A percentile compares a stretch with the other conserved stretches of the same genome.
Evolutionary conservation across 352 stramenopile species (phyloP).

Genomic region (Globisporangium lucens): DNA sequence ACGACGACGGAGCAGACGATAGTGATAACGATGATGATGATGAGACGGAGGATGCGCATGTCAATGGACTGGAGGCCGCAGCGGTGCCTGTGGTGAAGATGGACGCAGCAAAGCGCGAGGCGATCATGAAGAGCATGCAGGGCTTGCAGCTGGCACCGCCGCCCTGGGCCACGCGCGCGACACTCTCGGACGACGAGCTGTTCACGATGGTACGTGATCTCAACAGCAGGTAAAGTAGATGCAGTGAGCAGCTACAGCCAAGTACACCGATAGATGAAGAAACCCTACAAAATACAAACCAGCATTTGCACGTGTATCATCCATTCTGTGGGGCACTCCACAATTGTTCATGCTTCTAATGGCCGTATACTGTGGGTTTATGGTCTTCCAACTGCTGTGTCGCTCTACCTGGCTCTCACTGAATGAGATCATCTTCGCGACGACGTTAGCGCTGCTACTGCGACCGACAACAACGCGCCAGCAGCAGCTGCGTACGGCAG

Average conservation of each 20-base stretch:
- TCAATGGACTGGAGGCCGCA: neutral
- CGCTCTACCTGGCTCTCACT: no score
- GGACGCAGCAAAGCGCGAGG: slow-evolving; percentile 26
- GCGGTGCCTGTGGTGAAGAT: slow-evolving; percentile 8
- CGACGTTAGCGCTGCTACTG: slow-evolving; percentile 16
- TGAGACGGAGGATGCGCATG: neutral
- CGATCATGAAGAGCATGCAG: slow-evolving; percentile 62
- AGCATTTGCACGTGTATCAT: neutral
- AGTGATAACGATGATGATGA: neutral
- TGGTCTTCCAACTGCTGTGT: no score
- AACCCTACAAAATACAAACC: neutral
- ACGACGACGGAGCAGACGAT: slow-evolving; percentile 18
- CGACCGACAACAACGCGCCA: slow-evolving; percentile 13
- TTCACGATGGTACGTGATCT: slow-evolving; percentile 43
- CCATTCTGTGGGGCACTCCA: neutral
- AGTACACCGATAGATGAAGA: neutral
- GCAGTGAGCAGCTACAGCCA: neutral
- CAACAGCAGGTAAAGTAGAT: neutral
- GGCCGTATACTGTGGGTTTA: no score
- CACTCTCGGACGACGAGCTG: slow-evolving; percentile 54
- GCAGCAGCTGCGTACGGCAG: slow-evolving; percentile 3
- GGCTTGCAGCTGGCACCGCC: slow-evolving; percentile 42
- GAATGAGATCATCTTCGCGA: slow-evolving; percentile 2
- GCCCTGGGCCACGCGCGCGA: slow-evolving; percentile 35
- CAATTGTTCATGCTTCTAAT: no score